These are phyloP conservation scores for Hypoxylon perforatum DNA, from an alignment of 495 filamentous ascomycete species.

Conservation along the genomic window DNA sequence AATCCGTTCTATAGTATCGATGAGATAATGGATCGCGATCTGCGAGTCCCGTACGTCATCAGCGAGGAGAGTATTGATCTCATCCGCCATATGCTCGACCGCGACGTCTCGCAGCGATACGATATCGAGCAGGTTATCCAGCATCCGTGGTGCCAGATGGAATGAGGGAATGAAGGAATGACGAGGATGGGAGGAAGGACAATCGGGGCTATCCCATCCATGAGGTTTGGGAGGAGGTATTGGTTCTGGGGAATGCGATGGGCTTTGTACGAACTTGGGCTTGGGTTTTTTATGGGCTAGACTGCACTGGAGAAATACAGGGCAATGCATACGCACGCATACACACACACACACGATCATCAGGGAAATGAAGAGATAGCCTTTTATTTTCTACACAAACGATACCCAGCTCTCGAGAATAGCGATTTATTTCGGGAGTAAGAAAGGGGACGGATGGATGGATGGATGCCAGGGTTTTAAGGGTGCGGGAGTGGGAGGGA, in stretches of 20 bases:
- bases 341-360: constrained; percentile 15
- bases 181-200: background rate
- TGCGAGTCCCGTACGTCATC: constrained; percentile 90
- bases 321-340: too few species aligned
- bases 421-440: constrained; percentile 29
- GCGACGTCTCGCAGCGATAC: constrained; percentile 83
- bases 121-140: constrained; percentile 86
- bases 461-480: too few species aligned
- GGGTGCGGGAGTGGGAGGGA: too few species aligned
- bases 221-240: background rate
- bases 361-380: constrained; percentile 29
- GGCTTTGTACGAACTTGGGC: constrained; percentile 24
- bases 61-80: constrained; percentile 92
- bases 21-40: constrained; percentile 97
- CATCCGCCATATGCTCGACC: constrained; percentile 88
- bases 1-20: constrained; percentile 99
- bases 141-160: constrained; percentile 78
- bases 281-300: constrained; percentile 23
- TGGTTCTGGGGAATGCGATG: constrained; percentile 6
- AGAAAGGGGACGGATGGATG: too few species aligned
- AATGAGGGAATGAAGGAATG: constrained; percentile 37
- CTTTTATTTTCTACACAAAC: constrained; percentile 30
- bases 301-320: constrained; percentile 30
- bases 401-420: constrained; percentile 40
- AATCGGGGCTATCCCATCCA: constrained; percentile 3